phyloP scores from a whole-genome alignment of 2,329 filamentous ascomycete genomes.

The Aspergillus sp. region DNA sequence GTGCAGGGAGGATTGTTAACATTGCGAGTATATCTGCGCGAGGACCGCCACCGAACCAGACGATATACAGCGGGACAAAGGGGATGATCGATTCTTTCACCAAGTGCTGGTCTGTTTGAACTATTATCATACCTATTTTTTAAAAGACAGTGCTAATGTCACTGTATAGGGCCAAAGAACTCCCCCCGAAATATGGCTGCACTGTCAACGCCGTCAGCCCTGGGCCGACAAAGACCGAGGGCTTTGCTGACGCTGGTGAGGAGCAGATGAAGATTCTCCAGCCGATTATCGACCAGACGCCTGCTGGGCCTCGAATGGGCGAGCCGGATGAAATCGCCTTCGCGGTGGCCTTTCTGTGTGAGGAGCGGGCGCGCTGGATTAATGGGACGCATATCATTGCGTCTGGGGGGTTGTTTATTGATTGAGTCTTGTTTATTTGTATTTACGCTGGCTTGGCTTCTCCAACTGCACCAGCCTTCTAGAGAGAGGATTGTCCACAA shows the following conservation, averaged over 20 bases:
- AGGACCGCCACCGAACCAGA: slow-evolving; percentile 37
- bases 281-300: slow-evolving; percentile 45
- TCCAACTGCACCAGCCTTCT: too few species aligned
- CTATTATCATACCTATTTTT: not conserved
- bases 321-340: slow-evolving; percentile 49
- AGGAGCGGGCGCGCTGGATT: slow-evolving; percentile 48
- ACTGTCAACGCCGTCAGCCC: slow-evolving; percentile 50
- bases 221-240: slow-evolving; percentile 45
- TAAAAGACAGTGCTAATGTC: not conserved
- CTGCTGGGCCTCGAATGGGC: slow-evolving; percentile 45
- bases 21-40: slow-evolving; percentile 41
- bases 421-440: not conserved
- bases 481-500: too few species aligned
- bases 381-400: slow-evolving; percentile 44
- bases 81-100: slow-evolving; percentile 53
- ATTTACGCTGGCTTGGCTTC: too few species aligned
- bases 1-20: slow-evolving; percentile 44
- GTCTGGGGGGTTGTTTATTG: slow-evolving; percentile 14
- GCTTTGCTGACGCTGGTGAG: slow-evolving; percentile 35
- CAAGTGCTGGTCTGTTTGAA: slow-evolving; percentile 37
- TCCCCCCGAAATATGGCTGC: slow-evolving; percentile 47
- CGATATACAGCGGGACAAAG: slow-evolving; percentile 53
- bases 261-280: slow-evolving; percentile 45
- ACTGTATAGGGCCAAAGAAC: slow-evolving; percentile 37
- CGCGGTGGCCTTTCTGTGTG: slow-evolving; percentile 48